A percentile compares a stretch with the other conserved stretches of the same genome.
Evolutionary conservation across 495 filamentous ascomycete species (phyloP).

Genomic region (Tuber melanosporum): DNA sequence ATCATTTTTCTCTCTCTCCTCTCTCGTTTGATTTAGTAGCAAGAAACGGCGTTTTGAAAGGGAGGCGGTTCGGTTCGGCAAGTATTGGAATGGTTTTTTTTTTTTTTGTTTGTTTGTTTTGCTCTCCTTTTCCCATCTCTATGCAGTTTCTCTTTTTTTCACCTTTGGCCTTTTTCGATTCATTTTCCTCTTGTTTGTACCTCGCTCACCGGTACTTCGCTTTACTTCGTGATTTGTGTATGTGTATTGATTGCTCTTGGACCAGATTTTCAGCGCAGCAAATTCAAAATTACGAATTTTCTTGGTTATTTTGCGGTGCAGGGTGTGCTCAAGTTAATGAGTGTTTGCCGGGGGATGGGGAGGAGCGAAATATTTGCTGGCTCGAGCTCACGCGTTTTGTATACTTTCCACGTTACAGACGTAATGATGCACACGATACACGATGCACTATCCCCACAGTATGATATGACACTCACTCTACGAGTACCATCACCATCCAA

Average conservation of each 20-base stretch:
- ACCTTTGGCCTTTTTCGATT: not conserved
- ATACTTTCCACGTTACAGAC: not conserved
- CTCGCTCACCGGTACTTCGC: not conserved
- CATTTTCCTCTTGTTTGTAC: not conserved
- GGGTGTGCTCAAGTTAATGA: not conserved
- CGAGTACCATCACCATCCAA: not conserved
- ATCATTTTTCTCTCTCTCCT: not conserved
- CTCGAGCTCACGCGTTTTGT: not conserved
- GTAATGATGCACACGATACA: not conserved
- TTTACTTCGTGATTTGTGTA: not conserved
- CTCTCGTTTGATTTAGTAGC: not conserved
- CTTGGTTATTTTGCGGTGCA: not conserved
- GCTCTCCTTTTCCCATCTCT: slow-evolving; percentile 1
- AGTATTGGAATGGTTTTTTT: slow-evolving; percentile 28
- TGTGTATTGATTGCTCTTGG: not conserved
- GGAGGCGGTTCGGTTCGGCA: slow-evolving; percentile 22
- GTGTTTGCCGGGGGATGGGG: not conserved
- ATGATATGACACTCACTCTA: not conserved
- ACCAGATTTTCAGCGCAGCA: not conserved
- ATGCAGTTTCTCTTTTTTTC: not conserved
- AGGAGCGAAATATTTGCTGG: not conserved
- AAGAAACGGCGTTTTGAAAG: slow-evolving; percentile 24
- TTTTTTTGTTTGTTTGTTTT: slow-evolving; percentile 11
- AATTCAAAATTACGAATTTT: slow-evolving; percentile 3
- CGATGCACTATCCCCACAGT: not conserved